Evolutionary conservation across 495 filamentous ascomycete genomes (phyloP), one percentile per base, ranked within the genome.

Genomic region (Penicillium verhagenii): DNA sequence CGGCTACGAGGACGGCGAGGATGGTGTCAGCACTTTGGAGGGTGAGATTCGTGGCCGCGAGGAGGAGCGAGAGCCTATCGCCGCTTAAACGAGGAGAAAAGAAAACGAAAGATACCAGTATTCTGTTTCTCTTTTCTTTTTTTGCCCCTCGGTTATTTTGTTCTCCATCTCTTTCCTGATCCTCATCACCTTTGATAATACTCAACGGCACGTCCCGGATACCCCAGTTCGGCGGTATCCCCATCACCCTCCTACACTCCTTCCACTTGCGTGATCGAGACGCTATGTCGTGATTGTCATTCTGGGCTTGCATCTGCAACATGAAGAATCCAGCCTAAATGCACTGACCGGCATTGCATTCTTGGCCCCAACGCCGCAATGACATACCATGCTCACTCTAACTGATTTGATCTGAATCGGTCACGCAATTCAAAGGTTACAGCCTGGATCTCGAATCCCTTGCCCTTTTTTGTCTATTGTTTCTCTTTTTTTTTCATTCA

Each of bases 41-140:
- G 79, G 74, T 10, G 79, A 84, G 64, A 53, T 56, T n/a, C 76
- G 85, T 38, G 84, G 84, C 25, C 79, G 84, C 18, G 83, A 84
- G 59, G 84, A 83, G 57, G 84, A 86, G 70, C 72, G 82, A 26
- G 71, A 70, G 55, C 66, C 72, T 26, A 60, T 72, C 26, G 54
- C 60, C 7, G 70, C 59, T 39, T 72, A 67, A 52, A 44, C n/a
- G n/a, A n/a, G 3, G 26, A 28, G 26, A 47, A 52, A 44, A 55
- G 16, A 31, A 40, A 47, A 52, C 16, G 13, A 24, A 43, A 43
- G 40, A 43, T 43, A 43, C 40, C 40, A 40, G 37, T 40, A 40
- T 43, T 21, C n/a, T 47, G 13, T 38, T 19, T 20, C 29, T 19
- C 14, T 26, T 19, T 35, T 45, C n/a, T 46, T 37, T 46, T 49